A percentile compares a stretch with the other conserved stretches of the same genome.
Evolutionary conservation across 192 early-diverging fungal genomes (phyloP).

Genomic region (Diversispora eburnea): DNA sequence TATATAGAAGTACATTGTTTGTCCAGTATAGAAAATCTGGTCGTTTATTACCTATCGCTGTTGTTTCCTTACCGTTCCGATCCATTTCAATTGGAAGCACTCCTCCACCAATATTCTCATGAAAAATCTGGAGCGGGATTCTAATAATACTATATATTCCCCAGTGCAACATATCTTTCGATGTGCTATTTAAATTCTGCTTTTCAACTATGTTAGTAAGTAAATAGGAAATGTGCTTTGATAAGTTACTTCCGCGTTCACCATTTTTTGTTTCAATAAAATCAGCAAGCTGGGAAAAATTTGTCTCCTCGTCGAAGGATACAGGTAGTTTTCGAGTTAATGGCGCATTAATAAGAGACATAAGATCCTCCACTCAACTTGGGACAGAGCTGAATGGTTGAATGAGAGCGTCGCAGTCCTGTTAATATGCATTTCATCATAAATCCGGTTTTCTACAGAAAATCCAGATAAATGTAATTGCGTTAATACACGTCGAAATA

Average conservation of each 20-base stretch:
- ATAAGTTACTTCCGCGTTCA: background rate
- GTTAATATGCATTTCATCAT: conserved; percentile 13
- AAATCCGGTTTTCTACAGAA: background rate
- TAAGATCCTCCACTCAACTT: conserved; percentile 2
- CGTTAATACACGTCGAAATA: no score
- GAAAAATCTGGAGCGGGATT: background rate
- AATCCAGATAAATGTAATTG: no score
- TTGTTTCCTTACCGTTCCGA: background rate
- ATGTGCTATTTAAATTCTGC: conserved; percentile 16
- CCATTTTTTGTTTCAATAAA: conserved; percentile 15
- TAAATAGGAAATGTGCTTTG: background rate
- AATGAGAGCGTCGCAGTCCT: conserved; percentile 15
- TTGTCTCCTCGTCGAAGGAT: conserved; percentile 1
- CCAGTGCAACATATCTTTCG: conserved; percentile 4
- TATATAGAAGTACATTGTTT: background rate
- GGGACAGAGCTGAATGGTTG: conserved; percentile 12
- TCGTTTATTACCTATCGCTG: background rate
- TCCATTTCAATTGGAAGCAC: conserved; percentile 20
- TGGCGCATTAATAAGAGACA: conserved; percentile 6
- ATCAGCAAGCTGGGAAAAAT: conserved; percentile 9
- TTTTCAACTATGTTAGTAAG: conserved; percentile 8
- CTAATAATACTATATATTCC: background rate
- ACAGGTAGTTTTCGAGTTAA: conserved; percentile 11
- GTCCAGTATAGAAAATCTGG: conserved; percentile 1
- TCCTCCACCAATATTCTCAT: background rate